A percentile compares a stretch with the other conserved stretches of the same genome.
These are phyloP conservation scores for Cadophora sp. DNA, from an alignment of 2,329 filamentous ascomycete genomes.

Conservation along the genomic window DNA sequence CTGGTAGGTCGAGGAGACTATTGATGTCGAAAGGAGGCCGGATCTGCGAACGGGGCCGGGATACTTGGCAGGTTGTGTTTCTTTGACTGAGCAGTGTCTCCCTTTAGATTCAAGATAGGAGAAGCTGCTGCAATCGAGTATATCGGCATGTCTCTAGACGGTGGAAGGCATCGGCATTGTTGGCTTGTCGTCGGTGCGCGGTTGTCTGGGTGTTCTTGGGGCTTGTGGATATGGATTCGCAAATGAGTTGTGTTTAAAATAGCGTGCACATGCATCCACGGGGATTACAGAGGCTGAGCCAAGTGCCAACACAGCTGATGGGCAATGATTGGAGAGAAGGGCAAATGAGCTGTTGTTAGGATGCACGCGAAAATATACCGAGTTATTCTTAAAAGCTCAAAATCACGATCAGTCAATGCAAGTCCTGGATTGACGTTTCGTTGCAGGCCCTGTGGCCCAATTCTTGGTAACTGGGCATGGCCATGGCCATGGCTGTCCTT, in stretches of 20 bases:
- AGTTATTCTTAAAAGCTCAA: neutral
- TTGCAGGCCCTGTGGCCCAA: neutral
- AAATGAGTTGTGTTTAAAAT: conserved; percentile 24
- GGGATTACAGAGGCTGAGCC: conserved; percentile 15
- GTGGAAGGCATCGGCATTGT: neutral
- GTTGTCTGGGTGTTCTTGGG: conserved; percentile 9
- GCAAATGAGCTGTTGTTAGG: neutral
- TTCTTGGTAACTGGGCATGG: conserved; percentile 10
- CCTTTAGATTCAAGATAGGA: conserved; percentile 12
- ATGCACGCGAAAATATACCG: neutral
- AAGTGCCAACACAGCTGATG: conserved; percentile 8
- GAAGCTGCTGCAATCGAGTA: conserved; percentile 28
- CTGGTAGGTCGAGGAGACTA: conserved; percentile 11
- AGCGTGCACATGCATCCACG: conserved; percentile 12
- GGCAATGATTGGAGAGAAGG: neutral
- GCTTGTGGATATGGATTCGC: conserved; percentile 2
- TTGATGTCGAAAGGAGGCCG: conserved; percentile 35
- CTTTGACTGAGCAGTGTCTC: conserved; percentile 22
- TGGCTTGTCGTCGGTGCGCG: neutral
- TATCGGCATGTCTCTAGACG: conserved; percentile 30
- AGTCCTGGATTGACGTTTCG: neutral
- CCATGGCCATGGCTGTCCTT: no score
- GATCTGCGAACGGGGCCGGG: conserved; percentile 35
- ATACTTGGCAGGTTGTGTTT: conserved; percentile 31
- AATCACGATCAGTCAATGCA: neutral